phyloP scores from a whole-genome alignment of 257 asterid genomes.

The Ligustrum vulgare region DNA sequence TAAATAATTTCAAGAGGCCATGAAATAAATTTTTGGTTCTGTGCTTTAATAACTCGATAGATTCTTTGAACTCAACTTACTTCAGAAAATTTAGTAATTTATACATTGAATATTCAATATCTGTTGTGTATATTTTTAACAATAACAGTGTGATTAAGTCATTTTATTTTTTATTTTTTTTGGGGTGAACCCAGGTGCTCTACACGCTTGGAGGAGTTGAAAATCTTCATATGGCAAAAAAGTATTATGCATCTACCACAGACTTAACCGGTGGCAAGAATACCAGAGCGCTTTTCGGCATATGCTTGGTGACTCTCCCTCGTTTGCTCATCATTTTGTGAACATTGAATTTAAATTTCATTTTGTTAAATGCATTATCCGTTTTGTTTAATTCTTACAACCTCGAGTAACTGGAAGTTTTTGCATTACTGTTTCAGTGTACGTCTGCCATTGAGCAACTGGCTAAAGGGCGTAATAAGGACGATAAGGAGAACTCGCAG shows the following conservation, averaged over 20 bases:
- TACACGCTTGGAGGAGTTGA: constrained; percentile 95
- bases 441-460: constrained; percentile 71
- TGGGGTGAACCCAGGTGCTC: constrained; percentile 59
- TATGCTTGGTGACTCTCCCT: constrained; percentile 73
- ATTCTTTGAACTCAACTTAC: background rate
- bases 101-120: too few species aligned
- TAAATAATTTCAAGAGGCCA: background rate
- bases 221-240: constrained; percentile 87
- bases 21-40: background rate
- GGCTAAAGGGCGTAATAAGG: constrained; percentile 84
- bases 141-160: background rate
- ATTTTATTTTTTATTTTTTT: background rate
- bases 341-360: too few species aligned
- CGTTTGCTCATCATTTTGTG: background rate
- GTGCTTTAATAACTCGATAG: background rate
- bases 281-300: constrained; percentile 86
- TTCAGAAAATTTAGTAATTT: background rate
- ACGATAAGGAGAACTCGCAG: constrained; percentile 79
- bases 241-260: constrained; percentile 86
- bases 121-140: background rate
- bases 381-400: background rate
- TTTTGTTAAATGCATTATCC: background rate
- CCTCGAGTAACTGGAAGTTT: constrained; percentile 20
- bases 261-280: constrained; percentile 95
- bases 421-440: constrained; percentile 47